Percentiles rank a stretch among this genome's conserved stretches.
phyloP scores from a whole-genome alignment of 208 protist species.

The Leishmania gerbilli region DNA sequence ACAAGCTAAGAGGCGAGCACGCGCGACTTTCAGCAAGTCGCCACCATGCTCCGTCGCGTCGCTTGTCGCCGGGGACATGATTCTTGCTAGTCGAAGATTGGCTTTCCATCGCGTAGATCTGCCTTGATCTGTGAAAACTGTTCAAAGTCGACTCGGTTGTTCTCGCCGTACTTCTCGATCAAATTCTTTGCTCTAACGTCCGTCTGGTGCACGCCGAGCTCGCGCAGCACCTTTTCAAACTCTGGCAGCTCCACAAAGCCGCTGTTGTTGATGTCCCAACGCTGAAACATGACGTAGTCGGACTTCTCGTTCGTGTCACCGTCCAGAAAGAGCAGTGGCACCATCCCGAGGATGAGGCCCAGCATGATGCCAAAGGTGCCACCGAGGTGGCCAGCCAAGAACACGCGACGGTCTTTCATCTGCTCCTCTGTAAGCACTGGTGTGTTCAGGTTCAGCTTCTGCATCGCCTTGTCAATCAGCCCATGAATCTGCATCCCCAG shows the following conservation, averaged over 20 bases:
- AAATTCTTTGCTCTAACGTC: conserved; percentile 39
- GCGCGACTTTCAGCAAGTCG: no score
- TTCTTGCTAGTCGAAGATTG: conserved; percentile 53
- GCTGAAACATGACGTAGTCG: conserved; percentile 80
- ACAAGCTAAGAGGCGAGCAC: background rate
- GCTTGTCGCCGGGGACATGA: background rate
- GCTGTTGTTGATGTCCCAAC: conserved; percentile 73
- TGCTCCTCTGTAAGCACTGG: conserved; percentile 86
- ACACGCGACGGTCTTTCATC: conserved; percentile 78
- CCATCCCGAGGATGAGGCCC: conserved; percentile 88
- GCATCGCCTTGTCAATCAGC: conserved; percentile 87
- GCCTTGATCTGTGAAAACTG: conserved; percentile 71
- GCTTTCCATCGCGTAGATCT: conserved; percentile 71
- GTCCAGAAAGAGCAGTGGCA: conserved; percentile 77
- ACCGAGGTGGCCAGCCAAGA: conserved; percentile 88
- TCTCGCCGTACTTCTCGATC: conserved; percentile 74
- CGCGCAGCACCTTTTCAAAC: conserved; percentile 58
- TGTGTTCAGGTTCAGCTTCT: conserved; percentile 71
- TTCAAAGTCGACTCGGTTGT: conserved; percentile 68
- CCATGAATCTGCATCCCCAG: conserved; percentile 92
- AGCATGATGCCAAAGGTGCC: conserved; percentile 89
- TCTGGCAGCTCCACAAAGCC: conserved; percentile 75
- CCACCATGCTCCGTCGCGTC: background rate
- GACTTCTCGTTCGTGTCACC: conserved; percentile 71
- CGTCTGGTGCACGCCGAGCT: conserved; percentile 57